Evolutionary conservation across 2,329 filamentous ascomycete species (phyloP).

Genomic region (Trichoderma asperellum): DNA sequence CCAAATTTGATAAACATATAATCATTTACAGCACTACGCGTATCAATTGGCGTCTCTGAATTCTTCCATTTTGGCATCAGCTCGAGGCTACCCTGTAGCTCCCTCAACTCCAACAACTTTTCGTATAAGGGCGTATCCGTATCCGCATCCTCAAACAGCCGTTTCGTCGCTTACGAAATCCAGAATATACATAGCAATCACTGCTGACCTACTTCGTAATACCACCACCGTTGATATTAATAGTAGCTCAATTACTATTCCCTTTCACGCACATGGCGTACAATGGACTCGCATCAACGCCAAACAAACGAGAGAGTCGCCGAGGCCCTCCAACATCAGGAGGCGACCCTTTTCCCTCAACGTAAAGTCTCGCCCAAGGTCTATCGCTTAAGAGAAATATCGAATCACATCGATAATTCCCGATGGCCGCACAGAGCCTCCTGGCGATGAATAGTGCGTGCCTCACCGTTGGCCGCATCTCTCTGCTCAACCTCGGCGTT

Average conservation of each 20-base stretch:
- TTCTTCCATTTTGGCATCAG: background rate
- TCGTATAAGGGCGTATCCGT: conserved; percentile 7
- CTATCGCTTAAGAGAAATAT: background rate
- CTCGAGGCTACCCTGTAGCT: background rate
- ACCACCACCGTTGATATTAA: background rate
- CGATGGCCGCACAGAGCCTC: background rate
- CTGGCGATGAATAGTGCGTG: background rate
- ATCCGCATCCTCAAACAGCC: background rate
- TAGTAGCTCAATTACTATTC: background rate
- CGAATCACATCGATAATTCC: background rate
- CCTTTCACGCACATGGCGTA: background rate
- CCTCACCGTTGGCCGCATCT: background rate
- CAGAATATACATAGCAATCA: background rate
- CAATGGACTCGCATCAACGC: background rate
- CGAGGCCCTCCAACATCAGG: conserved; percentile 5
- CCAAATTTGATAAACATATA: background rate
- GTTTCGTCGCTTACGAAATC: background rate
- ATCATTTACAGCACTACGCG: background rate
- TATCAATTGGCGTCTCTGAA: background rate
- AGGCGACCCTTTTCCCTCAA: background rate
- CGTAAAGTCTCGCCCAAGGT: background rate
- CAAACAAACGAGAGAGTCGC: background rate
- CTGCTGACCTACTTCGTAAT: background rate
- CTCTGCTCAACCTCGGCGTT: background rate
- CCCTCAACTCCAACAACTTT: background rate